Evolutionary conservation across 148 eudicot genomes (phyloP).

Genomic region (Fagopyrum tataricum): DNA sequence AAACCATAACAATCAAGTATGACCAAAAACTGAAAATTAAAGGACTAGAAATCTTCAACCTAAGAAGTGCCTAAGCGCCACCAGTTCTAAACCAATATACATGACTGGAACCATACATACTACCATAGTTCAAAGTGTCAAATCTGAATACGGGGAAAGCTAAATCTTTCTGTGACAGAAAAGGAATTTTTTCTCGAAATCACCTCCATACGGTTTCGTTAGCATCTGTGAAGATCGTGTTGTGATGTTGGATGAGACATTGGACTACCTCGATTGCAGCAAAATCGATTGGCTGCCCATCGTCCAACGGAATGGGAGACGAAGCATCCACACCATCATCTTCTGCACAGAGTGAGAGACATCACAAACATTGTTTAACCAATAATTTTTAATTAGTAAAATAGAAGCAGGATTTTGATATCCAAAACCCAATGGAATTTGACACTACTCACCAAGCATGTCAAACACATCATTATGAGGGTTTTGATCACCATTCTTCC

Average conservation of each 20-base stretch:
- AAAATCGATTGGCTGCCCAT: constrained; percentile 67
- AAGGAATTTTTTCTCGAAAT: constrained; percentile 12
- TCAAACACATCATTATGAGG: constrained; percentile 41
- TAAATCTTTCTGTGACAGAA: not conserved
- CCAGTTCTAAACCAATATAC: constrained; percentile 5
- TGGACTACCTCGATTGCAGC: constrained; percentile 77
- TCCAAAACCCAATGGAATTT: not conserved
- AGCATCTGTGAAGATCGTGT: constrained; percentile 83
- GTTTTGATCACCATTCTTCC: constrained; percentile 29
- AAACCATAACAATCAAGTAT: not conserved
- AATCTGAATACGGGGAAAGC: not conserved
- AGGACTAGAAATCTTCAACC: not conserved
- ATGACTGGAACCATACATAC: not conserved
- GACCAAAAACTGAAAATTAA: not conserved
- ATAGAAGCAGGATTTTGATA: not conserved
- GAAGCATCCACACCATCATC: constrained; percentile 64
- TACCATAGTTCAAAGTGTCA: not conserved
- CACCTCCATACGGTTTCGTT: constrained; percentile 84
- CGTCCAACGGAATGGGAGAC: constrained; percentile 81
- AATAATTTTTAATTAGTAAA: not conserved
- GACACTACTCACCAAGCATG: constrained; percentile 62
- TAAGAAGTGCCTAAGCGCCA: not conserved
- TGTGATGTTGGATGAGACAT: constrained; percentile 88
- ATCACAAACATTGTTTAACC: constrained; percentile 2
- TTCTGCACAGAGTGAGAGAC: constrained; percentile 29